Evolutionary conservation across 352 stramenopile species (phyloP).

Genomic region (Globisporangium iwayamae): DNA sequence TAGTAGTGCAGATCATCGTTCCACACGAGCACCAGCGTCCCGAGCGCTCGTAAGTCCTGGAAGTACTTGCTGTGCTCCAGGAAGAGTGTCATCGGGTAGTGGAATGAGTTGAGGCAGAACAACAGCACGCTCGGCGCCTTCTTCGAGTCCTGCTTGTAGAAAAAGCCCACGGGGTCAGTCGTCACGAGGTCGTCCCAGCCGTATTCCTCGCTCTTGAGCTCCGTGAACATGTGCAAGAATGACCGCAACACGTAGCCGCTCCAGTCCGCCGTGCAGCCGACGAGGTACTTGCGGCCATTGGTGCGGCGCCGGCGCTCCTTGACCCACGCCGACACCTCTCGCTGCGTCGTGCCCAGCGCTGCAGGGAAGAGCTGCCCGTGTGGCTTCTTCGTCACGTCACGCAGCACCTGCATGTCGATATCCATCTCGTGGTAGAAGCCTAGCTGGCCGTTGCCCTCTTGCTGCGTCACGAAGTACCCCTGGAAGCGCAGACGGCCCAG

Average conservation of each 20-base stretch:
- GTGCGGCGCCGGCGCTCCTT: slow-evolving; percentile 53
- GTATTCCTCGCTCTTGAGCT: slow-evolving; percentile 52
- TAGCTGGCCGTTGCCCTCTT: slow-evolving; percentile 43
- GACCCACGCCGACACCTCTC: slow-evolving; percentile 63
- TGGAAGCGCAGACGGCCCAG: slow-evolving; percentile 47
- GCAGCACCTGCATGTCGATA: slow-evolving; percentile 57
- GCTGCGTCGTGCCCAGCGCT: slow-evolving; percentile 29
- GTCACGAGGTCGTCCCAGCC: slow-evolving; percentile 66
- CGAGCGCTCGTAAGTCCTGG: slow-evolving; percentile 56
- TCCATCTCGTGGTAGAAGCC: slow-evolving; percentile 84
- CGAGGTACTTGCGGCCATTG: slow-evolving; percentile 68
- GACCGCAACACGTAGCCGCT: slow-evolving; percentile 62
- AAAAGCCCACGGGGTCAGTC: slow-evolving; percentile 48
- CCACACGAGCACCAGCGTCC: slow-evolving; percentile 70
- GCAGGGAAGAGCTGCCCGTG: slow-evolving; percentile 41
- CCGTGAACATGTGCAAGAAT: slow-evolving; percentile 62
- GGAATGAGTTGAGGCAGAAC: slow-evolving; percentile 78
- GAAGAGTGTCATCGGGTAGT: slow-evolving; percentile 60
- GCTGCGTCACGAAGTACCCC: slow-evolving; percentile 34
- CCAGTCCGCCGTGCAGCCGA: slow-evolving; percentile 63
- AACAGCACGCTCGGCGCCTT: slow-evolving; percentile 63
- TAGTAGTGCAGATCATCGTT: slow-evolving; percentile 81
- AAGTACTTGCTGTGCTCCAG: slow-evolving; percentile 65
- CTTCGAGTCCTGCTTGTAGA: slow-evolving; percentile 61
- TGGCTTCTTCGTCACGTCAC: slow-evolving; percentile 27